Conservation (phyloP, 2,329 filamentous ascomycete species). For the Stemphylium lycopersici region DNA sequence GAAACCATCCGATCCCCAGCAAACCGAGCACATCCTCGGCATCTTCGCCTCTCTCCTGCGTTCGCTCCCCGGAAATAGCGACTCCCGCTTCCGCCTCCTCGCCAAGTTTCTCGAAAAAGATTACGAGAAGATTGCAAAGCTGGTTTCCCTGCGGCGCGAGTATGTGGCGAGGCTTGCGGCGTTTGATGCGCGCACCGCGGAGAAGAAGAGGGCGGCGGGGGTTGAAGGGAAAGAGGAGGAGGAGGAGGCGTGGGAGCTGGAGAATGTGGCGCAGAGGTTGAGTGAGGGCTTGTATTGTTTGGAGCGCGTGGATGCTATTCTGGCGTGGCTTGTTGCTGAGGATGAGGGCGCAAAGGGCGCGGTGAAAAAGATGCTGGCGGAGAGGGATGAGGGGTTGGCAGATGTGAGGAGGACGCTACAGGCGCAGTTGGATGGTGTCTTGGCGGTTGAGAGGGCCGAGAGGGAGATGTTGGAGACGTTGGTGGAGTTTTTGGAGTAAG, state of each 20-base stretch:
- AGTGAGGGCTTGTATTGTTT: conserved; percentile 85
- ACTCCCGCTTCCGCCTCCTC: conserved; percentile 79
- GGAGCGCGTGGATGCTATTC: conserved; percentile 80
- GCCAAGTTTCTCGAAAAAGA: conserved; percentile 97
- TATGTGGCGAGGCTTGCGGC: conserved; percentile 68
- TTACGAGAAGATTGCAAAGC: conserved; percentile 79
- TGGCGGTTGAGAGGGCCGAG: conserved; percentile 58
- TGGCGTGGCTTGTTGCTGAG: conserved; percentile 92
- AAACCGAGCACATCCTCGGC: conserved; percentile 79
- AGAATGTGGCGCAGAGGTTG: conserved; percentile 75
- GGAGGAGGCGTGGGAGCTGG: conserved; percentile 66
- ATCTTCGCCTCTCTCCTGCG: conserved; percentile 85
- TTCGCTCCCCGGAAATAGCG: conserved; percentile 75
- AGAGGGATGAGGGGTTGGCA: conserved; percentile 69
- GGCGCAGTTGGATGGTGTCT: conserved; percentile 67
- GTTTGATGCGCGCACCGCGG: conserved; percentile 68
- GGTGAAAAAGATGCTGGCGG: conserved; percentile 68
- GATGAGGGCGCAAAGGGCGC: conserved; percentile 74
- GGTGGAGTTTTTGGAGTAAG: conserved; percentile 38
- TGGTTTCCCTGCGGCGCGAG: conserved; percentile 73
- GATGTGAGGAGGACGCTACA: conserved; percentile 71
- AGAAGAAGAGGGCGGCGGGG: conserved; percentile 60
- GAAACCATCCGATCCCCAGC: conserved; percentile 66
- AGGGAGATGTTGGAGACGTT: conserved; percentile 72
- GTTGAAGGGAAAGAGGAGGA: conserved; percentile 62